Evolutionary conservation across 345 rosid genomes (phyloP).

Genomic region (Alliaria petiolata): DNA sequence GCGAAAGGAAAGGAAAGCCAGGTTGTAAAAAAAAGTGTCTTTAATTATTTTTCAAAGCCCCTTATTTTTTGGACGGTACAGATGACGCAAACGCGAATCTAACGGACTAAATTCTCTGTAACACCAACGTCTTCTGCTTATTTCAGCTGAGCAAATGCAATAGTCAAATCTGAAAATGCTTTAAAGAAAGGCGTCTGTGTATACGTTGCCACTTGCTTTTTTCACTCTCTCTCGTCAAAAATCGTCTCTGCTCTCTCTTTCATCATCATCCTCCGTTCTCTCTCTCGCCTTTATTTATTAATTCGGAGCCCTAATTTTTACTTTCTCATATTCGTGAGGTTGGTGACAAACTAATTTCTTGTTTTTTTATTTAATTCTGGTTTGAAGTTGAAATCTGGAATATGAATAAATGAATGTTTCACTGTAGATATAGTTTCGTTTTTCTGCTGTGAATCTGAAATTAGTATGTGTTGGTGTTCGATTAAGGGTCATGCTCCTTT

Average conservation of each 20-base stretch:
- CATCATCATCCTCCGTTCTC: not conserved
- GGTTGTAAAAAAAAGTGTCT: not conserved
- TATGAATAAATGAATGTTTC: not conserved
- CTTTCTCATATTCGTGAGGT: slow-evolving; percentile 9
- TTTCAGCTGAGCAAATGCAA: not conserved
- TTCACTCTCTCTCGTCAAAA: slow-evolving; percentile 2
- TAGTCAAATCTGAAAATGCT: slow-evolving; percentile 17
- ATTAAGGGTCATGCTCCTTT: not conserved
- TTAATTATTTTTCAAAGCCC: not conserved
- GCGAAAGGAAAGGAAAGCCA: not conserved
- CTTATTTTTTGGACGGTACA: not conserved
- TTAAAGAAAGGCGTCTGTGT: not conserved
- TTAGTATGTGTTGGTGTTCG: not conserved
- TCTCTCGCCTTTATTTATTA: not conserved
- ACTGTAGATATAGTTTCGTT: not conserved
- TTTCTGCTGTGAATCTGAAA: not conserved
- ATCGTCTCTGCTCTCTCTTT: slow-evolving; percentile 5
- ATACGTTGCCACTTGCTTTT: not conserved
- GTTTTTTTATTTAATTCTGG: not conserved
- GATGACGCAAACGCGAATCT: slow-evolving; percentile 27
- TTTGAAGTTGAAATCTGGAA: not conserved
- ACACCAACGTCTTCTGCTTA: not conserved
- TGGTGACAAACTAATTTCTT: not conserved
- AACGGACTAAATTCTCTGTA: slow-evolving; percentile 24
- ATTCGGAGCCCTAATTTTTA: not conserved